These are phyloP conservation scores for Pleoardoris graminearum DNA, from an alignment of 2,329 filamentous ascomycete genomes.

Conservation along the genomic window DNA sequence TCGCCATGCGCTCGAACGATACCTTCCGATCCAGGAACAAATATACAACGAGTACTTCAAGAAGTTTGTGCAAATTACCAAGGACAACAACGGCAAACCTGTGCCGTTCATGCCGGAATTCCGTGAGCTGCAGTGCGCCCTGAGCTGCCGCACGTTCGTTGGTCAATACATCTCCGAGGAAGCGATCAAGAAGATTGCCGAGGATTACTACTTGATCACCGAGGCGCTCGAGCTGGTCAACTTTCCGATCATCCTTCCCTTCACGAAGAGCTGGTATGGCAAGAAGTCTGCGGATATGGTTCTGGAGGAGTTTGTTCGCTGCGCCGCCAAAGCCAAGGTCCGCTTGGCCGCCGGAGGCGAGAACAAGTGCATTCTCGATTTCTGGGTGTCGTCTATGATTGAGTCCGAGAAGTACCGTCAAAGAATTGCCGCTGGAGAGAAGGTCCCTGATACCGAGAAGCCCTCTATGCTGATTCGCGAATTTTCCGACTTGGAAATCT, in stretches of 20 bases:
- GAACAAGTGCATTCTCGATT: slow-evolving; percentile 91
- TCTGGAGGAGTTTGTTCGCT: slow-evolving; percentile 84
- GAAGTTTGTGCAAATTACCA: slow-evolving; percentile 73
- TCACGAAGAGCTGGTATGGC: slow-evolving; percentile 94
- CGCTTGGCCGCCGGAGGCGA: slow-evolving; percentile 88
- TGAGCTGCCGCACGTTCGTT: slow-evolving; percentile 95
- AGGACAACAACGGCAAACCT: slow-evolving; percentile 69
- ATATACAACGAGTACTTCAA: slow-evolving; percentile 88
- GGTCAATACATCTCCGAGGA: slow-evolving; percentile 93
- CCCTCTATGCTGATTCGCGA: slow-evolving; percentile 79
- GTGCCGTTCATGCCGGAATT: slow-evolving; percentile 88
- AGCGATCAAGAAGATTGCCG: slow-evolving; percentile 88
- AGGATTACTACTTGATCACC: slow-evolving; percentile 97
- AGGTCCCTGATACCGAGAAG: slow-evolving; percentile 67
- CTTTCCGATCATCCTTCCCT: slow-evolving; percentile 82
- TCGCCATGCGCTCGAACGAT: slow-evolving; percentile 80
- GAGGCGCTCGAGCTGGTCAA: slow-evolving; percentile 96
- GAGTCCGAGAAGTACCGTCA: slow-evolving; percentile 81
- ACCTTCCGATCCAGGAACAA: slow-evolving; percentile 89
- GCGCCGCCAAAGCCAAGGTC: slow-evolving; percentile 89
- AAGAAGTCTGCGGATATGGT: slow-evolving; percentile 96
- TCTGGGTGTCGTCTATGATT: slow-evolving; percentile 80
- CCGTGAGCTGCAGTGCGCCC: slow-evolving; percentile 91
- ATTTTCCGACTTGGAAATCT: slow-evolving; percentile 89
- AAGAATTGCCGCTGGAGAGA: slow-evolving; percentile 72